Conservation (phyloP, 2,329 filamentous ascomycete genomes). For the Botryotinia convoluta region DNA sequence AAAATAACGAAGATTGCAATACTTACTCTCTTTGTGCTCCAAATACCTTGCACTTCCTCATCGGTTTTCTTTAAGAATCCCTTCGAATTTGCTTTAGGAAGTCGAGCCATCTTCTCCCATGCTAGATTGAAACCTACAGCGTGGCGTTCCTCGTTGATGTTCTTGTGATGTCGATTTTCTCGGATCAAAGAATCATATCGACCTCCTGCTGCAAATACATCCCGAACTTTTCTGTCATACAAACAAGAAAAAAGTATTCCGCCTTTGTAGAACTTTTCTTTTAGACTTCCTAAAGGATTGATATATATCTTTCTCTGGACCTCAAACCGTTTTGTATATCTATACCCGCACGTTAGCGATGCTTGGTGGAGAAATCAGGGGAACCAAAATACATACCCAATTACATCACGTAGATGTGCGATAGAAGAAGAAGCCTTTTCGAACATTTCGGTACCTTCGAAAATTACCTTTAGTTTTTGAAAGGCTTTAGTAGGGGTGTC, state of each 20-base stretch:
- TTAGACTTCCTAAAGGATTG: conserved; percentile 80
- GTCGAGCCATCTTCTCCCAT: conserved; percentile 69
- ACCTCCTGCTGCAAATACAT: conserved; percentile 90
- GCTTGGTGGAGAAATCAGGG: not conserved
- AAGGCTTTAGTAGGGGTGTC: conserved; percentile 57
- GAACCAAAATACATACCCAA: conserved; percentile 44
- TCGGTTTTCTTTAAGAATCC: conserved; percentile 68
- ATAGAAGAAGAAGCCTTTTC: conserved; percentile 75
- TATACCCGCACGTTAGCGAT: not conserved
- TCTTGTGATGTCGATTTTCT: conserved; percentile 72
- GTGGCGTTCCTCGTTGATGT: conserved; percentile 64
- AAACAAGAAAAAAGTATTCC: conserved; percentile 89
- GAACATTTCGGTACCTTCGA: conserved; percentile 63
- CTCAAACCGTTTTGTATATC: conserved; percentile 70
- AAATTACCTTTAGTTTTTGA: conserved; percentile 56
- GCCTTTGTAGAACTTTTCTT: conserved; percentile 84
- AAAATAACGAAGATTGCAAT: conserved; percentile 36
- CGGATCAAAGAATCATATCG: conserved; percentile 88
- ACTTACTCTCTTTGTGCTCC: conserved; percentile 62
- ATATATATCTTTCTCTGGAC: conserved; percentile 78
- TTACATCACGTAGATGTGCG: conserved; percentile 75
- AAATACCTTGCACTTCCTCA: conserved; percentile 58
- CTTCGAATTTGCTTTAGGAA: conserved; percentile 50
- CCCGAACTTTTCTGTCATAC: conserved; percentile 77
- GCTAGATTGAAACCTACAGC: conserved; percentile 91